Evolutionary conservation across 257 asterid species (phyloP).

Genomic region (Penstemon barbatus): DNA sequence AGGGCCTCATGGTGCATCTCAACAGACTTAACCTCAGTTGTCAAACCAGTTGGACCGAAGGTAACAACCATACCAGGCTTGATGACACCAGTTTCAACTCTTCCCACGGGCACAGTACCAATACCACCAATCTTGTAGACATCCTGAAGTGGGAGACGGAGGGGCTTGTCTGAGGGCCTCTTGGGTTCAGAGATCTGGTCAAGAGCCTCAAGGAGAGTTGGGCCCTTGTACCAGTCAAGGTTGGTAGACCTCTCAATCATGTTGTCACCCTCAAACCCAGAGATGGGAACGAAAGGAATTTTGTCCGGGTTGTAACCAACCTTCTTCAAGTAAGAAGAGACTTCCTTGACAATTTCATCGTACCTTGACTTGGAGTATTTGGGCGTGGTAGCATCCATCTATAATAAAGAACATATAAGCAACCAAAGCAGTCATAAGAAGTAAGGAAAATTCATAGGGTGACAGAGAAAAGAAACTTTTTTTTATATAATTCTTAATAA

Average conservation of each 20-base stretch:
- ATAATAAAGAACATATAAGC: neutral
- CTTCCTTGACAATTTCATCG: slow-evolving; percentile 50
- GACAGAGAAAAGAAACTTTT: too few relatives aligned
- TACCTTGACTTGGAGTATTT: slow-evolving; percentile 46
- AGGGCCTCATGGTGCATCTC: slow-evolving; percentile 48
- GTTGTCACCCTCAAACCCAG: slow-evolving; percentile 49
- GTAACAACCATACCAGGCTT: slow-evolving; percentile 43
- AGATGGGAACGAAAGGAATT: slow-evolving; percentile 42
- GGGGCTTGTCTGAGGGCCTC: slow-evolving; percentile 46
- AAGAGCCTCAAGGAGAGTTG: slow-evolving; percentile 47
- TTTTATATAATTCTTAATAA: too few relatives aligned
- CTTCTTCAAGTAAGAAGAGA: slow-evolving; percentile 47
- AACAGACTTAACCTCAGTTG: slow-evolving; percentile 45
- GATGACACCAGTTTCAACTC: slow-evolving; percentile 41
- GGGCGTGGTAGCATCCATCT: slow-evolving; percentile 56
- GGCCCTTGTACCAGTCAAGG: slow-evolving; percentile 53
- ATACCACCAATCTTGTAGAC: slow-evolving; percentile 52
- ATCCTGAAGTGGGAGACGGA: slow-evolving; percentile 48
- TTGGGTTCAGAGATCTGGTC: slow-evolving; percentile 40
- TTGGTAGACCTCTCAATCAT: slow-evolving; percentile 44
- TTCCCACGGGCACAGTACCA: slow-evolving; percentile 47
- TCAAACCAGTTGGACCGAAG: slow-evolving; percentile 41
- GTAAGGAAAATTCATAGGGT: neutral
- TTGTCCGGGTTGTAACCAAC: slow-evolving; percentile 47
- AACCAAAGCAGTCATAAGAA: neutral